Conservation (phyloP, 305 asterid genomes). For the Lippia alba region DNA sequence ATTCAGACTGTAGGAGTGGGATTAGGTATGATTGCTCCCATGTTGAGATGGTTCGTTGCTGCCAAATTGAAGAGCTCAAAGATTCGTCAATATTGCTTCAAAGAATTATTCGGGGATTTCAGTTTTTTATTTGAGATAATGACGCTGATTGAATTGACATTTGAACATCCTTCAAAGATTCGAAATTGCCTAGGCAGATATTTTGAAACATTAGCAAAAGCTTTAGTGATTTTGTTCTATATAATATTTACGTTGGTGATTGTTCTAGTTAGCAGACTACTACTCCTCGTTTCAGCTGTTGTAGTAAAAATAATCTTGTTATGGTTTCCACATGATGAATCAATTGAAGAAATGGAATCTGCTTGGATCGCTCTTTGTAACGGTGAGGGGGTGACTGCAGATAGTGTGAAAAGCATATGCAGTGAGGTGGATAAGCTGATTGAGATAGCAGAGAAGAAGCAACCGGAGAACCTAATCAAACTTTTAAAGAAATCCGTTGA, state of each 20-base stretch:
- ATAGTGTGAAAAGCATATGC: not conserved
- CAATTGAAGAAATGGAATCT: no score
- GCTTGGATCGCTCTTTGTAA: no score
- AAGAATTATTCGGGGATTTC: slow-evolving; percentile 33
- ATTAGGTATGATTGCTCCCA: slow-evolving; percentile 24
- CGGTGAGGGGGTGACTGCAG: no score
- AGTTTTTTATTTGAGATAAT: no score
- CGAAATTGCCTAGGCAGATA: not conserved
- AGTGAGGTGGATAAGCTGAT: no score
- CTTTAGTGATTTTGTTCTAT: not conserved
- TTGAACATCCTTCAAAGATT: slow-evolving; percentile 6
- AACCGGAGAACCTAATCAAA: not conserved
- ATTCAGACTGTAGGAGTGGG: slow-evolving; percentile 29
- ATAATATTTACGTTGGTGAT: slow-evolving; percentile 20
- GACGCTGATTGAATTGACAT: no score
- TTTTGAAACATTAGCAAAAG: slow-evolving; percentile 28
- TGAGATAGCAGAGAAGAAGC: slow-evolving; percentile 21
- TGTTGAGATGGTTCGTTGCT: slow-evolving; percentile 33
- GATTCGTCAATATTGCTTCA: no score
- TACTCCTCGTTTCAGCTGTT: slow-evolving; percentile 19
- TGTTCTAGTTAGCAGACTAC: slow-evolving; percentile 32
- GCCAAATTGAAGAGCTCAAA: no score
- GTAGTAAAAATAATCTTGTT: not conserved
- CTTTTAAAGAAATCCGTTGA: slow-evolving; percentile 16
- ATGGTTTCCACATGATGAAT: no score